Conservation (phyloP, 257 asterid genomes). For the Misopates orontium region DNA sequence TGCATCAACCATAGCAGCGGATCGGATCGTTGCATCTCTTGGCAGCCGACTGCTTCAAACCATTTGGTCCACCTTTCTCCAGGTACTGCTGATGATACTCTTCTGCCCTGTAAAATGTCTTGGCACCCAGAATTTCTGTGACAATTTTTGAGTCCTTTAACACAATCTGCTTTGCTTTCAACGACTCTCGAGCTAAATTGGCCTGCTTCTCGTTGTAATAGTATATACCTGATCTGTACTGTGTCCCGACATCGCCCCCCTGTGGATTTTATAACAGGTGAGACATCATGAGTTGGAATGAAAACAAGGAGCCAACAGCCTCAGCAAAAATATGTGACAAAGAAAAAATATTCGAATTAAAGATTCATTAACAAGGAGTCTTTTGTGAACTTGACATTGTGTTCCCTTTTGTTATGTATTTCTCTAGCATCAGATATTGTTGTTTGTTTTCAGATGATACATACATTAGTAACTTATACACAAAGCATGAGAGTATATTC, state of each 20-base stretch:
- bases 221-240: conserved; percentile 9
- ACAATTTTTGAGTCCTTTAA: neutral
- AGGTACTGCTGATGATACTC: conserved; percentile 14
- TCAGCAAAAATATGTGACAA: too few relatives aligned
- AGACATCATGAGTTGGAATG: too few relatives aligned
- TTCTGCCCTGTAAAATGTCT: neutral
- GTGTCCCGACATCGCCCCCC: conserved; percentile 12
- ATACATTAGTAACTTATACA: too few relatives aligned
- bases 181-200: neutral
- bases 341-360: too few relatives aligned
- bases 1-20: conserved; percentile 5
- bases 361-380: too few relatives aligned
- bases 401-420: too few relatives aligned
- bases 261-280: neutral
- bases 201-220: neutral
- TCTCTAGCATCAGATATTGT: too few relatives aligned
- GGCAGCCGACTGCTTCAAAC: neutral
- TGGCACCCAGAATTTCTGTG: conserved; percentile 2
- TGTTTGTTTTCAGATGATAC: too few relatives aligned
- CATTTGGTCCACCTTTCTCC: conserved; percentile 1
- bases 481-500: too few relatives aligned
- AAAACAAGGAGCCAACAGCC: too few relatives aligned
- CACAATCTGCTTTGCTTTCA: neutral
- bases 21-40: conserved; percentile 10
- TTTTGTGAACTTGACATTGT: too few relatives aligned